phyloP scores from a whole-genome alignment of 768 basidiomycete genomes.

The Leccinum fibrillosum region DNA sequence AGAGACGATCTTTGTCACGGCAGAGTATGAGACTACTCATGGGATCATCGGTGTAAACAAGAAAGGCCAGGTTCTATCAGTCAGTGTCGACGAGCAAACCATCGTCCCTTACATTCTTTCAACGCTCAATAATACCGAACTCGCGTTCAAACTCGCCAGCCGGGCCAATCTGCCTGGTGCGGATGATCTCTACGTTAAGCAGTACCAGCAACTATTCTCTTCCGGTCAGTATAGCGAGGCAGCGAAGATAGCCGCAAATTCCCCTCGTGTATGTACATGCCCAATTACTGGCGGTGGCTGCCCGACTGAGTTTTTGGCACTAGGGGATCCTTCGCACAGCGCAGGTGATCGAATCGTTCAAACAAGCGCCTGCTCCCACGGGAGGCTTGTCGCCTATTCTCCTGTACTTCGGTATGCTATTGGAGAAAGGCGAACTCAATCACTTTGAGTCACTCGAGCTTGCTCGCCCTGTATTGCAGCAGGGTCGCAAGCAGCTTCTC shows the following conservation, averaged over 20 bases:
- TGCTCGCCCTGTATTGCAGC: slow-evolving; percentile 91
- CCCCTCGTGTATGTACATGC: slow-evolving; percentile 67
- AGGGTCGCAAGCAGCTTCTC: slow-evolving; percentile 92
- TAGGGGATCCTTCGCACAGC: slow-evolving; percentile 93
- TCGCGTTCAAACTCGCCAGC: slow-evolving; percentile 96
- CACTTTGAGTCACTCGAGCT: slow-evolving; percentile 94
- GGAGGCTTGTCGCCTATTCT: slow-evolving; percentile 93
- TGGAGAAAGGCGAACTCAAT: slow-evolving; percentile 98
- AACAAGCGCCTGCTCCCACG: slow-evolving; percentile 85
- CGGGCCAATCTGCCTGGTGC: slow-evolving; percentile 96
- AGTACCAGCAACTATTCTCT: slow-evolving; percentile 89
- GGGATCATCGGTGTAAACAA: slow-evolving; percentile 99
- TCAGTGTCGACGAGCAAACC: slow-evolving; percentile 94
- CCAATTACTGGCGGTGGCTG: background rate
- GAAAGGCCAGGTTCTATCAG: slow-evolving; percentile 97
- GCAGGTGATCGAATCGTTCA: slow-evolving; percentile 97
- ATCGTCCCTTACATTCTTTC: slow-evolving; percentile 93
- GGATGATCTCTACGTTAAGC: slow-evolving; percentile 92
- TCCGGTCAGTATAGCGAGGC: slow-evolving; percentile 89
- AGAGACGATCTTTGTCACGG: slow-evolving; percentile 98
- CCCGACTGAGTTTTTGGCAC: slow-evolving; percentile 6
- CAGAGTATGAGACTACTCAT: slow-evolving; percentile 89
- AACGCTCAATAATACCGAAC: slow-evolving; percentile 93
- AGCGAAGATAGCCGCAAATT: slow-evolving; percentile 97
- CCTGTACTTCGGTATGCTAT: slow-evolving; percentile 97